phyloP scores from a whole-genome alignment of 768 basidiomycete species.

The Dictyophora rubrovolvata region DNA sequence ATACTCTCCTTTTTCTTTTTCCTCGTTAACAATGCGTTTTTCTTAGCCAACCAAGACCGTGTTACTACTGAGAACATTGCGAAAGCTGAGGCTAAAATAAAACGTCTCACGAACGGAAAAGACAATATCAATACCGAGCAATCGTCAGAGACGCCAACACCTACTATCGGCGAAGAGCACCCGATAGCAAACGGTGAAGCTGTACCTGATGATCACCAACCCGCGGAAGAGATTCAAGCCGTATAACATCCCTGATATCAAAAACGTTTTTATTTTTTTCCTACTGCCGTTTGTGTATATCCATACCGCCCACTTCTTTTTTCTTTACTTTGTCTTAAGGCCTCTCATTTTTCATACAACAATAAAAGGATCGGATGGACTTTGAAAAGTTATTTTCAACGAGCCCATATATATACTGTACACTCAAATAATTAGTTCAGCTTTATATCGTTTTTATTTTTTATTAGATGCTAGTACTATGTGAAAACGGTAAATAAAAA shows the following conservation, averaged over 20 bases:
- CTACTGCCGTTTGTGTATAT: neutral
- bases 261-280: neutral
- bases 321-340: neutral
- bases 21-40: neutral
- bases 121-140: constrained; percentile 5
- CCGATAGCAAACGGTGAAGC: constrained; percentile 27
- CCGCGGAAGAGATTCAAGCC: neutral
- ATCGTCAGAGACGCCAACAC: neutral
- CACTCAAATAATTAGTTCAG: too few relatives aligned
- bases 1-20: neutral
- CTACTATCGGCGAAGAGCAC: neutral
- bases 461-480: neutral
- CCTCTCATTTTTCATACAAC: too few relatives aligned
- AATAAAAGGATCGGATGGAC: too few relatives aligned
- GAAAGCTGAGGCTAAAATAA: constrained; percentile 69
- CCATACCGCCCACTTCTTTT: neutral
- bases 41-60: constrained; percentile 70
- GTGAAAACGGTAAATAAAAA: neutral
- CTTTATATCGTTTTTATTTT: neutral
- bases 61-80: constrained; percentile 71
- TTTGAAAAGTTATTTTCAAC: too few relatives aligned
- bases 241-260: neutral
- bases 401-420: too few relatives aligned
- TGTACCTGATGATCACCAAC: constrained; percentile 18
- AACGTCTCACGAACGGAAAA: constrained; percentile 38